phyloP scores from a whole-genome alignment of 2,329 filamentous ascomycete species.

The Alternaria solani region DNA sequence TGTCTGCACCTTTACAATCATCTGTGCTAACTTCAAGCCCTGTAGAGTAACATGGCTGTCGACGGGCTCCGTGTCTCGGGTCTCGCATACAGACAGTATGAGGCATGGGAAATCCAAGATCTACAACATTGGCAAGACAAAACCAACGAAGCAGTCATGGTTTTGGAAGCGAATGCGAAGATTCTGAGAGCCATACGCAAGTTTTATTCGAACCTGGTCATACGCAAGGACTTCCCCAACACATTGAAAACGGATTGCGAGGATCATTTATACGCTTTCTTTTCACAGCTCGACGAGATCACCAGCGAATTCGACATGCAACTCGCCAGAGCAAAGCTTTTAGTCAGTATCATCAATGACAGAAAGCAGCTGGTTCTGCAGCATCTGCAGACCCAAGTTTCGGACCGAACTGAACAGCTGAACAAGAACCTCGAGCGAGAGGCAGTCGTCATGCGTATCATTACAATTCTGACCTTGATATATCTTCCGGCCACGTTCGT shows the following conservation, averaged over 20 bases:
- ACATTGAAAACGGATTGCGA: slow-evolving; percentile 13
- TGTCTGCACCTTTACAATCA: no score
- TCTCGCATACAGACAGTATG: slow-evolving; percentile 22
- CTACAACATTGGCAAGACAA: slow-evolving; percentile 52
- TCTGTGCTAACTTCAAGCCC: neutral
- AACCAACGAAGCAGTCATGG: slow-evolving; percentile 47
- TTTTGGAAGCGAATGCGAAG: slow-evolving; percentile 51
- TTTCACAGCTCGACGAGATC: slow-evolving; percentile 44
- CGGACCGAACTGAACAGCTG: slow-evolving; percentile 32
- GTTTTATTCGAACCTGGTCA: slow-evolving; percentile 28
- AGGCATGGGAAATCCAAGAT: slow-evolving; percentile 40
- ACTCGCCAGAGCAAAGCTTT: slow-evolving; percentile 44
- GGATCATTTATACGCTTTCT: slow-evolving; percentile 24
- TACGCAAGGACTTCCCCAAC: slow-evolving; percentile 26
- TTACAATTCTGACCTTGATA: slow-evolving; percentile 35
- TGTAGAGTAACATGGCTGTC: slow-evolving; percentile 25
- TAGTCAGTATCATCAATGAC: slow-evolving; percentile 48
- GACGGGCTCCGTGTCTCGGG: slow-evolving; percentile 22
- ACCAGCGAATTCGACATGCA: slow-evolving; percentile 50
- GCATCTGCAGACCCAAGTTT: slow-evolving; percentile 35
- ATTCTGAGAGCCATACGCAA: slow-evolving; percentile 39
- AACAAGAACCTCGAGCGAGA: slow-evolving; percentile 35
- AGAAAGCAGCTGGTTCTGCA: slow-evolving; percentile 45
- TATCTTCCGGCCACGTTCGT: slow-evolving; percentile 42
- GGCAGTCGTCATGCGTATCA: slow-evolving; percentile 38